Conservation (phyloP, 2,329 filamentous ascomycete species). For the Hymenoscyphus scutula region DNA sequence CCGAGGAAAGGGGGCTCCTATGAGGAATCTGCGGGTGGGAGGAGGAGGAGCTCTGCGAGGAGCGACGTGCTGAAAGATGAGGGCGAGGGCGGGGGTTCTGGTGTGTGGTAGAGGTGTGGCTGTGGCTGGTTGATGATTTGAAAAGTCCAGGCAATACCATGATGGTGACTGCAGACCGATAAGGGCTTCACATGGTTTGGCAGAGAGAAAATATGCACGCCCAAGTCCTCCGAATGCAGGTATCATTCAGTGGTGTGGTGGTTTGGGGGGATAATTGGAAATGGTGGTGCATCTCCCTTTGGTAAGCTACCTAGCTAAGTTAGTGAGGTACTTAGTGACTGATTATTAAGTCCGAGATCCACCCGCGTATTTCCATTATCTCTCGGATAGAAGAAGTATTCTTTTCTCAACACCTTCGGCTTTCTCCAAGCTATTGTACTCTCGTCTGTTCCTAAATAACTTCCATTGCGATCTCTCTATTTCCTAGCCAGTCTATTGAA, state of each 20-base stretch:
- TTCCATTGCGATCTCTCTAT: no score
- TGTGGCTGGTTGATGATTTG: conserved; percentile 40
- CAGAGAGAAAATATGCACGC: conserved; percentile 2
- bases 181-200: conserved; percentile 28
- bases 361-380: no score
- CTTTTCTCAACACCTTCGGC: no score
- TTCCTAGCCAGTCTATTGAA: no score
- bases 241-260: not conserved
- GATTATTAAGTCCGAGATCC: not conserved
- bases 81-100: conserved; percentile 34
- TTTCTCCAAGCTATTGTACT: no score
- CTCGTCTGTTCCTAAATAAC: no score
- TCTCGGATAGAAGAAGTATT: no score
- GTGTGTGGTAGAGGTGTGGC: conserved; percentile 21
- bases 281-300: no score
- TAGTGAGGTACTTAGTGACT: not conserved
- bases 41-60: conserved; percentile 26
- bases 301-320: no score
- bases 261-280: not conserved
- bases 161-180: conserved; percentile 34
- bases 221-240: conserved; percentile 1
- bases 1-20: conserved; percentile 15
- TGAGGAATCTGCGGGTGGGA: conserved; percentile 23
- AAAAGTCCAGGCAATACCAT: conserved; percentile 53
- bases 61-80: conserved; percentile 28